Percentiles rank a stretch among this genome's conserved stretches.
Conservation (phyloP, 1,284 basidiomycete genomes). For the Lentinus polychrous region DNA sequence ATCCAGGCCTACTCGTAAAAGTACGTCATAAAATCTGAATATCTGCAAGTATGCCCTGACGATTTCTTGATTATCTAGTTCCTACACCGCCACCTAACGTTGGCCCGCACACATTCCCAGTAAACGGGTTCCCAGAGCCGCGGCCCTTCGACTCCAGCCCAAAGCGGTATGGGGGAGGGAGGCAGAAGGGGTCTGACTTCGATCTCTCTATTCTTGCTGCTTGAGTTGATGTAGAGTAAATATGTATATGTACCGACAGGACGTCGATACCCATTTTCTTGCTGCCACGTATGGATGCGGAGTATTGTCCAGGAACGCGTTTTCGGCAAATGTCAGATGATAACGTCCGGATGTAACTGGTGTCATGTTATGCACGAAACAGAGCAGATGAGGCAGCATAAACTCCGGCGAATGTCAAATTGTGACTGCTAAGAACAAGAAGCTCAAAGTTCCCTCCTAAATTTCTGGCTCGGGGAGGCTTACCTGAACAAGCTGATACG, state of each 20-base stretch:
- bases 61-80: slow-evolving; percentile 35
- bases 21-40: slow-evolving; percentile 30
- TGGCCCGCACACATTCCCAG: slow-evolving; percentile 64
- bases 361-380: background rate
- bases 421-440: too few species aligned
- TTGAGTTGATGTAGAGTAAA: background rate
- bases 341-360: background rate
- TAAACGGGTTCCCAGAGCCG: slow-evolving; percentile 70
- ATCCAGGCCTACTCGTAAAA: slow-evolving; percentile 34
- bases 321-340: background rate
- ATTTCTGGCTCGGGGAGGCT: background rate
- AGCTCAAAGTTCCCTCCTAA: background rate
- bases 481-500: background rate
- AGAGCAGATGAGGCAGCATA: background rate
- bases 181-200: slow-evolving; percentile 60
- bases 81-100: slow-evolving; percentile 68
- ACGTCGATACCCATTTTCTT: background rate
- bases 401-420: background rate
- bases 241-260: background rate
- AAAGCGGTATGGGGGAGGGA: slow-evolving; percentile 58
- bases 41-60: slow-evolving; percentile 1
- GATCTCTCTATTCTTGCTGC: slow-evolving; percentile 32
- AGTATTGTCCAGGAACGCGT: background rate
- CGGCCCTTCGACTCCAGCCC: slow-evolving; percentile 44
- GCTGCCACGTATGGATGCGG: background rate